Evolutionary conservation across 371 early-diverging fungal species (phyloP), one percentile per base, ranked within the genome.

Genomic region (Mortierella polycephala): DNA sequence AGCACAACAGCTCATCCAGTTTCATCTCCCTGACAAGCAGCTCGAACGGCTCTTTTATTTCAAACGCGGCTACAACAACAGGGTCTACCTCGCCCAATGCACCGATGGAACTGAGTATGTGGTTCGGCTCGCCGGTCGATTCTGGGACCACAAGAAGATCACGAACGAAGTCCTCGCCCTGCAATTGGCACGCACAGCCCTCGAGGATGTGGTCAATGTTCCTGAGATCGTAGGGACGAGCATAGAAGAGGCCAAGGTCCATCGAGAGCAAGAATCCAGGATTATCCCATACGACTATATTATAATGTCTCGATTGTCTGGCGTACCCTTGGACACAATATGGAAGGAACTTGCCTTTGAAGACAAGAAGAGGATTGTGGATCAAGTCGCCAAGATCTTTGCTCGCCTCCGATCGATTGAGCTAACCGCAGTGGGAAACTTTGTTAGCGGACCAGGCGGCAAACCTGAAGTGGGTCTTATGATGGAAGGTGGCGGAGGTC

Each of bases 141-240:
- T 77, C 51, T 77, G 77, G 77, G 77, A 77, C 62, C 69, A 71
- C 12, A 67, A 60, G 20, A 77, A 77, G 62, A 77, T 77, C 44
- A 71, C 64, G 5, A 76, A 76, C 62, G 76, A 76, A 51, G 60
- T 40, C 4, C 55, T 39, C 14, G 76, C 76, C 5, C 60, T 76
- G 18, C 42, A 37, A 12, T 50, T 76, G 30, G 76, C 76, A 2
- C 66, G 57, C 14, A 21, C 42, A 12, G 76, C 68, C 1, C 68
- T 76, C 7, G 67, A 52, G 0, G 53, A 56, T 4, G 16, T 47
- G 4, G 62, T 58, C 45, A 18, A 51, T 7, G 71, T 76, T 1
- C 76, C 76, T 13, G 45, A n/a, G 9, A 53, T 76, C 37, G n/a
- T 76, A 7, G 76, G 71, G 12, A 76, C 76, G 0, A 76, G 76